Percentiles rank a stretch among this genome's conserved stretches.
Evolutionary conservation across 2,329 filamentous ascomycete genomes (phyloP).

Genomic region (Exophiala oligosperma): DNA sequence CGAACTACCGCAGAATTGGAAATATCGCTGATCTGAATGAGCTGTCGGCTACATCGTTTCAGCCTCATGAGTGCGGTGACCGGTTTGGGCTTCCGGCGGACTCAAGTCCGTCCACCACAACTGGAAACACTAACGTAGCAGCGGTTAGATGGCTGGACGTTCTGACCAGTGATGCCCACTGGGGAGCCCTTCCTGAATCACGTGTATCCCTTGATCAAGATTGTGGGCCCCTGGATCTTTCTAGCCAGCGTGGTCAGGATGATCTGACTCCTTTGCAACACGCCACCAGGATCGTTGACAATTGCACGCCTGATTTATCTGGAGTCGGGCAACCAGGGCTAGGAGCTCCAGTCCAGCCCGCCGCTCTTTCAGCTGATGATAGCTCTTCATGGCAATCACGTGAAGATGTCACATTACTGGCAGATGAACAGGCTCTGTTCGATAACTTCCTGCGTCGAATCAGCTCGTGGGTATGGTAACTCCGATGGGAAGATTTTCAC

Average conservation of each 20-base stretch:
- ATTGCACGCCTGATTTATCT: not conserved
- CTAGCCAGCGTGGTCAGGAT: not conserved
- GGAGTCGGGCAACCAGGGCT: not conserved
- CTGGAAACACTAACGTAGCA: not conserved
- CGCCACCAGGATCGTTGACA: slow-evolving; percentile 1
- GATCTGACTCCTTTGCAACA: not conserved
- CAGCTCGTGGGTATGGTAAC: not conserved
- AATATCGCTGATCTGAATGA: not conserved
- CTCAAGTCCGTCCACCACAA: not conserved
- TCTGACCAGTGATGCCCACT: not conserved
- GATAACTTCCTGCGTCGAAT: slow-evolving; percentile 1
- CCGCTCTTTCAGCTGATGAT: not conserved
- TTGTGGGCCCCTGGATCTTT: not conserved
- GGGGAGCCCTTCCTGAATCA: not conserved
- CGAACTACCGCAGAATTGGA: not conserved
- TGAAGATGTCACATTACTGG: not conserved
- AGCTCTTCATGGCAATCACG: not conserved
- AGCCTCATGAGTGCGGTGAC: not conserved
- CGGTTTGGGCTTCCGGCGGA: not conserved
- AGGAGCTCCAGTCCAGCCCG: not conserved
- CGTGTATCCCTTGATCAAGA: not conserved
- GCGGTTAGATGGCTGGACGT: slow-evolving; percentile 2
- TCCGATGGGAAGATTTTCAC: not conserved
- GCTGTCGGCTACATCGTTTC: not conserved
- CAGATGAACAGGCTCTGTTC: not conserved